Conservation (phyloP, 2,329 filamentous ascomycete genomes). For the Paecilomyces fulvus region DNA sequence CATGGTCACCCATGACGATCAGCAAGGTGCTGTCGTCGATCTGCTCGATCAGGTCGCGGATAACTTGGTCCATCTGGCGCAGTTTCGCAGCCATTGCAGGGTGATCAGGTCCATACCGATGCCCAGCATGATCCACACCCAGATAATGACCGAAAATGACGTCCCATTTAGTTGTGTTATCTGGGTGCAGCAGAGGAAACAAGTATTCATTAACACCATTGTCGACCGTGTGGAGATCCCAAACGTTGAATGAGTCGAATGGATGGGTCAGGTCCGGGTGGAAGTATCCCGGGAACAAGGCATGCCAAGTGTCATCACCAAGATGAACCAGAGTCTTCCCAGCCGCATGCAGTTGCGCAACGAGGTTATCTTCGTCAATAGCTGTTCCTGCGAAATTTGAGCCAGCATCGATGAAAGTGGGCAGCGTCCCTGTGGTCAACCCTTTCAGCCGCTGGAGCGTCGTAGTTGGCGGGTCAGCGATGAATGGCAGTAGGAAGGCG, state of each 20-base stretch:
- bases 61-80: constrained; percentile 77
- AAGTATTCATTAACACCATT: constrained; percentile 90
- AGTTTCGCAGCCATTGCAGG: constrained; percentile 85
- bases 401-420: constrained; percentile 87
- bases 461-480: constrained; percentile 90
- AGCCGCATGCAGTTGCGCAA: constrained; percentile 55
- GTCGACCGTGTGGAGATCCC: constrained; percentile 94
- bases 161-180: constrained; percentile 70
- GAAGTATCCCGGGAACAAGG: constrained; percentile 90
- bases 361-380: constrained; percentile 83
- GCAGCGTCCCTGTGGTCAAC: constrained; percentile 86
- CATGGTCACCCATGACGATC: constrained; percentile 97
- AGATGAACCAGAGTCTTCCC: constrained; percentile 80
- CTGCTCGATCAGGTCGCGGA: constrained; percentile 60
- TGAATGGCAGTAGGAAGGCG: constrained; percentile 87
- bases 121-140: constrained; percentile 93
- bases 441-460: constrained; percentile 90
- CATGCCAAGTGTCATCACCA: constrained; percentile 96
- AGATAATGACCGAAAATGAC: constrained; percentile 90
- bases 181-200: constrained; percentile 60
- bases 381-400: constrained; percentile 93
- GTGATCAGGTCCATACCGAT: constrained; percentile 91
- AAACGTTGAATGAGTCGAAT: constrained; percentile 97
- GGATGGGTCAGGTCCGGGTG: constrained; percentile 74
- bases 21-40: constrained; percentile 82